These are phyloP conservation scores for Magnolia kwangsiensis DNA, from an alignment of 164 flowering plant species.

Conservation along the genomic window DNA sequence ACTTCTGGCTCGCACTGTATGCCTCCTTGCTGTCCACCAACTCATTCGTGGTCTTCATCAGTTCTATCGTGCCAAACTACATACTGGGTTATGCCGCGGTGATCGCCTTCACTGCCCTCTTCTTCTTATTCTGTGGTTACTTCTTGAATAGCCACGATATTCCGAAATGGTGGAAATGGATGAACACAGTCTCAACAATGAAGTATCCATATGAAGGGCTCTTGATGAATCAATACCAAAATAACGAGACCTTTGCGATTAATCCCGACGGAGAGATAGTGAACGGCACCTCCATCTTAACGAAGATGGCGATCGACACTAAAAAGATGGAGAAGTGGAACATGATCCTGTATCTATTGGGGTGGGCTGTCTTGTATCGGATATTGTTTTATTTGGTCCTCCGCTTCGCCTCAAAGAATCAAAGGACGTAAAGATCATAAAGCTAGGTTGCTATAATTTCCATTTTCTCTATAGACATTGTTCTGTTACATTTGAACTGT, in stretches of 20 bases:
- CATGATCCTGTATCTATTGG: conserved; percentile 42
- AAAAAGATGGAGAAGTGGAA: conserved; percentile 41
- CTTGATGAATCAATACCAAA: conserved; percentile 53
- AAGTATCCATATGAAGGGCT: conserved; percentile 74
- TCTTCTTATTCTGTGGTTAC: conserved; percentile 75
- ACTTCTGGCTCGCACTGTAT: conserved; percentile 52
- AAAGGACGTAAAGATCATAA: conserved; percentile 30
- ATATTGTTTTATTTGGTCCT: conserved; percentile 57
- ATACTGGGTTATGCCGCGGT: conserved; percentile 72
- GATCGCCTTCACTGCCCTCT: conserved; percentile 73
- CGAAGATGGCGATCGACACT: conserved; percentile 24
- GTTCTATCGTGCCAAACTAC: conserved; percentile 68
- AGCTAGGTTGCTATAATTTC: not conserved
- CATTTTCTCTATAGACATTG: not conserved
- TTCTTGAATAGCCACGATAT: conserved; percentile 53
- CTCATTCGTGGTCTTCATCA: conserved; percentile 67
- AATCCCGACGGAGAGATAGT: conserved; percentile 12
- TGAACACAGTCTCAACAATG: conserved; percentile 64
- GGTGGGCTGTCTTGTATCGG: conserved; percentile 66
- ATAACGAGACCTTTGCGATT: conserved; percentile 8
- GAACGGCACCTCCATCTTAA: conserved; percentile 38
- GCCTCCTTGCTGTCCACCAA: conserved; percentile 64
- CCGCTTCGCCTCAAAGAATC: conserved; percentile 69
- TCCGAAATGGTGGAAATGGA: conserved; percentile 57
- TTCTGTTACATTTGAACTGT: not conserved